Conservation (phyloP, 495 filamentous ascomycete species). For the Delitschia confertaspora region DNA sequence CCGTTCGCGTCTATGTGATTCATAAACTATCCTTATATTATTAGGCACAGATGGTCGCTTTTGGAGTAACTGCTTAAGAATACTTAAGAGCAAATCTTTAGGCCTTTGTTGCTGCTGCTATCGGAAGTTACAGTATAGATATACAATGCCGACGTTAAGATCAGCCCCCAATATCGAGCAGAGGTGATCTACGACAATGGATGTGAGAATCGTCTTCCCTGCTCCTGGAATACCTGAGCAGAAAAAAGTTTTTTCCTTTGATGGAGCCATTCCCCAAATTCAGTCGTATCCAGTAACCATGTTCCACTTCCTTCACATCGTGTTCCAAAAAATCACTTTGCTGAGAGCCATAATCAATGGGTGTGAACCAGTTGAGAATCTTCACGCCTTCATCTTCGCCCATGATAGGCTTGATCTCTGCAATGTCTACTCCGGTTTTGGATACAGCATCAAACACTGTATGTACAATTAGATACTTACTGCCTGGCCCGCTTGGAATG, state of each 20-base stretch:
- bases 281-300: constrained; percentile 36
- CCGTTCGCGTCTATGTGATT: no score
- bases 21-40: neutral
- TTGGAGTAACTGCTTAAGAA: constrained; percentile 38
- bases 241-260: constrained; percentile 29
- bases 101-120: constrained; percentile 33
- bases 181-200: constrained; percentile 32
- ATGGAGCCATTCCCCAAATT: constrained; percentile 29
- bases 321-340: constrained; percentile 4
- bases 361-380: no score
- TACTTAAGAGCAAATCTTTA: constrained; percentile 28
- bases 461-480: constrained; percentile 3
- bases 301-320: constrained; percentile 33
- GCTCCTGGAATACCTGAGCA: constrained; percentile 35
- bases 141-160: constrained; percentile 29
- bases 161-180: neutral
- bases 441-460: neutral
- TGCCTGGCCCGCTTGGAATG: neutral
- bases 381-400: neutral
- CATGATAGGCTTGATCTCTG: neutral
- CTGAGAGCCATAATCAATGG: constrained; percentile 1
- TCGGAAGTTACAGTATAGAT: constrained; percentile 39
- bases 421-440: neutral
- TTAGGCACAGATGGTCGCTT: neutral
- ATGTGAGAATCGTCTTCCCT: constrained; percentile 27